Percentiles rank a stretch among this genome's conserved stretches.
phyloP scores from a whole-genome alignment of 140 eudicot genomes.

The Stevia rebaudiana region DNA sequence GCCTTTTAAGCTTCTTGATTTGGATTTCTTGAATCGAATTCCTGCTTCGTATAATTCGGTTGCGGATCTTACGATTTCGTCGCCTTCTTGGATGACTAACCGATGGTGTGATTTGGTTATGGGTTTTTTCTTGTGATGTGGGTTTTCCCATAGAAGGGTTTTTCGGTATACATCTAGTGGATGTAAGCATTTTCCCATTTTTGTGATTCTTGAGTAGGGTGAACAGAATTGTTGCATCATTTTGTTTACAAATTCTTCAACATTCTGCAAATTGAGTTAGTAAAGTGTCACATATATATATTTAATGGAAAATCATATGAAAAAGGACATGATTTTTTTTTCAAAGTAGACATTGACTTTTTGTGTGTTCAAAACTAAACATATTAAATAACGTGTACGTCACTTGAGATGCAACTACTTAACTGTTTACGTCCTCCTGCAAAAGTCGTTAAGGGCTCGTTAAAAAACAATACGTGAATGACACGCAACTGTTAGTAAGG shows the following conservation, averaged over 20 bases:
- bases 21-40: slow-evolving; percentile 37
- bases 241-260: slow-evolving; percentile 33
- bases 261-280: slow-evolving; percentile 26
- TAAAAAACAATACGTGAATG: too few relatives aligned
- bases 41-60: slow-evolving; percentile 60
- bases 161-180: slow-evolving; percentile 46
- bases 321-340: too few relatives aligned
- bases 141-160: slow-evolving; percentile 48
- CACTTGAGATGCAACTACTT: too few relatives aligned
- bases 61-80: slow-evolving; percentile 48
- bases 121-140: slow-evolving; percentile 18
- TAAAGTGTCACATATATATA: not conserved
- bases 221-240: slow-evolving; percentile 48
- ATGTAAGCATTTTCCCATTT: slow-evolving; percentile 37
- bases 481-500: too few relatives aligned
- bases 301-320: not conserved
- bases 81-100: slow-evolving; percentile 28
- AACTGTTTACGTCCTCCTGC: too few relatives aligned
- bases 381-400: too few relatives aligned
- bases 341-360: not conserved
- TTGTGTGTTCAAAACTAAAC: too few relatives aligned
- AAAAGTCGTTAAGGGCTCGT: too few relatives aligned
- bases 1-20: slow-evolving; percentile 42
- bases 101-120: slow-evolving; percentile 7
- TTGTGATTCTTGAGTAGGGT: slow-evolving; percentile 25